Percentiles rank a stretch among this genome's conserved stretches.
phyloP scores from a whole-genome alignment of 2,329 filamentous ascomycete genomes.

The Trichoderma breve region DNA sequence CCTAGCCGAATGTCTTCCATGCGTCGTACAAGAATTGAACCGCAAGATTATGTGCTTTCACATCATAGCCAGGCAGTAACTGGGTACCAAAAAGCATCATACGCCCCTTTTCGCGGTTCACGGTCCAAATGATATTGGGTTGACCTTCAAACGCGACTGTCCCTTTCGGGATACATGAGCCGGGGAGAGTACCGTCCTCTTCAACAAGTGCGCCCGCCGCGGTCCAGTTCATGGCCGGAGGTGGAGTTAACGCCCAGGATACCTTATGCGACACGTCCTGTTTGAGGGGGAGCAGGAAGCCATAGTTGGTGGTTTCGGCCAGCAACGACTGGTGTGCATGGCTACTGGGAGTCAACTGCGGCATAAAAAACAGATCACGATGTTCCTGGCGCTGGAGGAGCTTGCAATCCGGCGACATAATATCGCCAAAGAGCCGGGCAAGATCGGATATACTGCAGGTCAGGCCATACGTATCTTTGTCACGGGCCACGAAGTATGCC shows the following conservation, averaged over 20 bases:
- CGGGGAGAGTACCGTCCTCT: not conserved
- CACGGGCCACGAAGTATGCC: not conserved
- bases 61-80: not conserved
- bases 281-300: not conserved
- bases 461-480: not conserved
- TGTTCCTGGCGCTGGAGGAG: not conserved
- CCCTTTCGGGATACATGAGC: not conserved
- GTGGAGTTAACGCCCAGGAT: not conserved
- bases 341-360: not conserved
- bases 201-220: not conserved
- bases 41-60: not conserved
- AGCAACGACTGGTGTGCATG: not conserved
- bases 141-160: not conserved
- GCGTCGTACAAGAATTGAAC: not conserved
- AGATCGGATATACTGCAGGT: not conserved
- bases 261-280: not conserved
- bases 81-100: not conserved
- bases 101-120: not conserved
- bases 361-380: not conserved
- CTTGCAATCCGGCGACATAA: not conserved
- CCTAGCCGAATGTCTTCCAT: not conserved
- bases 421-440: not conserved
- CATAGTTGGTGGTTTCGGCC: not conserved
- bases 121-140: not conserved
- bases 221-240: not conserved